Conservation (phyloP, 768 basidiomycete genomes). For the Kwoniella pini region DNA sequence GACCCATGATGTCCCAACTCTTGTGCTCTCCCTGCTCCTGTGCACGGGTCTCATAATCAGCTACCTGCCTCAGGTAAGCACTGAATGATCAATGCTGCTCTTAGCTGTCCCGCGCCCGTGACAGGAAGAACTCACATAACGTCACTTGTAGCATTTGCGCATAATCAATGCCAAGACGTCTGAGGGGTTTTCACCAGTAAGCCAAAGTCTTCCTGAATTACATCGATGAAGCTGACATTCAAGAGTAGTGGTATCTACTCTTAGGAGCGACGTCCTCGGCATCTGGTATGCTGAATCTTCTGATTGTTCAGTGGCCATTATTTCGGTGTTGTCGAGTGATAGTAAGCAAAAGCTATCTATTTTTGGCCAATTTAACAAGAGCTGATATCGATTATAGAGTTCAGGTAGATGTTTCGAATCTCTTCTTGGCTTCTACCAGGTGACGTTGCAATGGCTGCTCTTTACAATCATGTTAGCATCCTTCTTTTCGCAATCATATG, state of each 20-base stretch:
- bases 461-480: slow-evolving; percentile 78
- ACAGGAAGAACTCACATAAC: slow-evolving; percentile 1
- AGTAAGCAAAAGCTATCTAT: slow-evolving; percentile 59
- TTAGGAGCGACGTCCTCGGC: slow-evolving; percentile 83
- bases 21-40: slow-evolving; percentile 67
- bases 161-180: slow-evolving; percentile 77
- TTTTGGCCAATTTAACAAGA: not conserved
- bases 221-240: not conserved
- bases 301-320: slow-evolving; percentile 79
- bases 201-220: slow-evolving; percentile 4
- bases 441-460: slow-evolving; percentile 76
- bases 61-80: slow-evolving; percentile 75
- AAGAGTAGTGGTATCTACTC: slow-evolving; percentile 70
- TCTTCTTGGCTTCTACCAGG: slow-evolving; percentile 78
- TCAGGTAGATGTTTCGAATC: slow-evolving; percentile 73
- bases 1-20: slow-evolving; percentile 73
- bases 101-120: slow-evolving; percentile 2
- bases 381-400: slow-evolving; percentile 58
- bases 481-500: not conserved
- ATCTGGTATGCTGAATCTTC: slow-evolving; percentile 80
- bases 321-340: slow-evolving; percentile 76
- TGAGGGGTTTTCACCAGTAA: slow-evolving; percentile 78
- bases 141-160: slow-evolving; percentile 64
- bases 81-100: no score
- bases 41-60: slow-evolving; percentile 74